phyloP scores from a whole-genome alignment of 768 basidiomycete species.

The Rickenella mellea region DNA sequence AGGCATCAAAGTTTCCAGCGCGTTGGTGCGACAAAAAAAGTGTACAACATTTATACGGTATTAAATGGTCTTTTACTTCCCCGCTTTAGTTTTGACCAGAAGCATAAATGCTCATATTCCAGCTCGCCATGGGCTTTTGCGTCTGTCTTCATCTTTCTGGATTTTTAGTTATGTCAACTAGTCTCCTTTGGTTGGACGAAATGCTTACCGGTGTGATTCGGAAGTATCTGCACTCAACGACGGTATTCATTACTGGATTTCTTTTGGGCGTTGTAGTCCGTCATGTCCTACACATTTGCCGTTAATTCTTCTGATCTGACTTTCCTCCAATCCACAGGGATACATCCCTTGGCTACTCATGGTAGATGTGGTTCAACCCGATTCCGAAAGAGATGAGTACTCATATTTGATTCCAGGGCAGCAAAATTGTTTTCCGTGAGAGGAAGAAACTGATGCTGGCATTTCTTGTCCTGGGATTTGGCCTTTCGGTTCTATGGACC shows the following conservation, averaged over 20 bases:
- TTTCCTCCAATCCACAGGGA: constrained; percentile 7
- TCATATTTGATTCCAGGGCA: constrained; percentile 20
- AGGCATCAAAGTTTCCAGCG: too few species aligned
- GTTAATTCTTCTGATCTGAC: background rate
- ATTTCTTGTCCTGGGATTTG: constrained; percentile 28
- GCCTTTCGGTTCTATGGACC: constrained; percentile 30
- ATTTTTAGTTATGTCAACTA: constrained; percentile 40
- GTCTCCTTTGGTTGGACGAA: constrained; percentile 41
- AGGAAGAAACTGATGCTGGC: constrained; percentile 26
- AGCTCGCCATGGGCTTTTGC: constrained; percentile 42
- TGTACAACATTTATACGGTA: too few species aligned
- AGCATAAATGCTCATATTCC: too few species aligned
- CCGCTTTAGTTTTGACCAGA: too few species aligned
- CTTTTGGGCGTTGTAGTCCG: constrained; percentile 16
- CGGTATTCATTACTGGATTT: constrained; percentile 28
- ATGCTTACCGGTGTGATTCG: constrained; percentile 26
- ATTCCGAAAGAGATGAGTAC: too few species aligned
- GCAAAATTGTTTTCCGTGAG: constrained; percentile 38
- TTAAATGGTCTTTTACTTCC: too few species aligned
- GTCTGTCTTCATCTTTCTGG: constrained; percentile 36
- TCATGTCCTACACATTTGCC: background rate
- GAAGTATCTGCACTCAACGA: constrained; percentile 26
- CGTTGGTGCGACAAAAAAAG: too few species aligned
- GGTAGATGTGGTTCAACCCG: background rate
- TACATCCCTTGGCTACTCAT: constrained; percentile 38